Evolutionary conservation across 129 eudicot genomes (phyloP), one percentile per base, ranked within the genome.

Genomic region (Saposhnikovia divaricata): DNA sequence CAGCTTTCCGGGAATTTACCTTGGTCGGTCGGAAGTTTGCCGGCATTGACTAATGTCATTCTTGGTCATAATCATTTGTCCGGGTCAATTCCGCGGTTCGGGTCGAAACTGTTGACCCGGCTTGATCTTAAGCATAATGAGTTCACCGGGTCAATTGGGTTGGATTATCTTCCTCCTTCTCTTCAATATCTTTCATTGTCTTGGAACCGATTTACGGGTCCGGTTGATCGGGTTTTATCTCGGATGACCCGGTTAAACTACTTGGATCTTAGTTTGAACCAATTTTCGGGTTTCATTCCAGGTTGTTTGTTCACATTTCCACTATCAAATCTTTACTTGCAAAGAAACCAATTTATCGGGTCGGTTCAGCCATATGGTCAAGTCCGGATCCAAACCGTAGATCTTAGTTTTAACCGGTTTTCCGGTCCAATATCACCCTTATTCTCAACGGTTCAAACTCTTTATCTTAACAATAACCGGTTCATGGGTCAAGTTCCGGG

Each of bases 381-480:
- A 25, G 98, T 94, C n/a, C 57, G 84, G 13, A 94, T 94, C 75
- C 83, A 79, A 6, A 91, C 93, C 65, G 96, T 91, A 46, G 98
- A 94, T 84, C 84, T 94, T 3, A 94, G 98, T 80, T 90, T 78
- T 81, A 94, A 94, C 86, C 82, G 87, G 82, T 34, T 94, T 71
- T 88, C 87, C 38, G 98, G 98, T 25, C 78, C 78, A 74, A 87
- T 94, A 42, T 94, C 98, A 2, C 96, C 98, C 3, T 25, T 91
- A 83, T 85, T 94, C 50, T 83, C 96, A 4, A 87, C 92, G 45
- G 98, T 91, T 3, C 84, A 89, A 81, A 91, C 86, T 84, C 87
- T 94, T 3, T 94, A 87, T 75, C 84, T 94, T 16, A 94, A 94
- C 45, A 90, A 94, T 59, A 94, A 94, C 96, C 89, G 92, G 91